A percentile compares a stretch with the other conserved stretches of the same genome.
These are phyloP conservation scores for Trifolium fragiferum DNA, from an alignment of 306 rosid species.

Conservation along the genomic window DNA sequence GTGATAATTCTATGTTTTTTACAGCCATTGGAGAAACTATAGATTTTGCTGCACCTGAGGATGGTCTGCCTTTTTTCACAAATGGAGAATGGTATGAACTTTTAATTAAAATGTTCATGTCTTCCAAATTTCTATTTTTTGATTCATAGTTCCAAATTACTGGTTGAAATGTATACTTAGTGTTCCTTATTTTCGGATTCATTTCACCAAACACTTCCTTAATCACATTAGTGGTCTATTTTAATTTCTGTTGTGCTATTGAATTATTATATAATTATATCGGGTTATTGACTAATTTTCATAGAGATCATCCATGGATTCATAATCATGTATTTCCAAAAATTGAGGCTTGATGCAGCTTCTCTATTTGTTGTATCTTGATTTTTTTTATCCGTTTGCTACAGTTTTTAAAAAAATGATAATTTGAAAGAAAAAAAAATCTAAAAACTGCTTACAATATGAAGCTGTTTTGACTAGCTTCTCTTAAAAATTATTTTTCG, in stretches of 20 bases:
- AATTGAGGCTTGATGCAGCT: slow-evolving; percentile 4
- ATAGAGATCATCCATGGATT: slow-evolving; percentile 19
- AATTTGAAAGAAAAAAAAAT: not conserved
- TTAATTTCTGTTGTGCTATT: slow-evolving; percentile 14
- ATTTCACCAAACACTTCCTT: slow-evolving; percentile 17
- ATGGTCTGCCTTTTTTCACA: slow-evolving; percentile 63
- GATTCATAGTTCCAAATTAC: slow-evolving; percentile 22
- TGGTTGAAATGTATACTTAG: slow-evolving; percentile 28
- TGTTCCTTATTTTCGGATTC: slow-evolving; percentile 30
- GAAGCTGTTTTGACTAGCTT: not conserved
- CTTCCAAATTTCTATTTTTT: not conserved
- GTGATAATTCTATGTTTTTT: slow-evolving; percentile 41
- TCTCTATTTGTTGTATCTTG: slow-evolving; percentile 8
- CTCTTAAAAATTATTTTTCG: not conserved
- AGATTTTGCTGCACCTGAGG: slow-evolving; percentile 66
- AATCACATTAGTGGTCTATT: slow-evolving; percentile 17
- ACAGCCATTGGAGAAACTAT: slow-evolving; percentile 93
- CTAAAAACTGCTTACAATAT: not conserved
- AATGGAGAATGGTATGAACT: slow-evolving; percentile 93
- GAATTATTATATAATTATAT: slow-evolving; percentile 26
- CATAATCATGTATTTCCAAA: not conserved
- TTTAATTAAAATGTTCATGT: slow-evolving; percentile 18
- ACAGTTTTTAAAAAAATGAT: not conserved
- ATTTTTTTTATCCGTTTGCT: not conserved
- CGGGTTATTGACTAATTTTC: slow-evolving; percentile 20